Evolutionary conservation across 768 basidiomycete genomes (phyloP), one percentile per base, ranked within the genome.

Genomic region (Scleroderma bovista): DNA sequence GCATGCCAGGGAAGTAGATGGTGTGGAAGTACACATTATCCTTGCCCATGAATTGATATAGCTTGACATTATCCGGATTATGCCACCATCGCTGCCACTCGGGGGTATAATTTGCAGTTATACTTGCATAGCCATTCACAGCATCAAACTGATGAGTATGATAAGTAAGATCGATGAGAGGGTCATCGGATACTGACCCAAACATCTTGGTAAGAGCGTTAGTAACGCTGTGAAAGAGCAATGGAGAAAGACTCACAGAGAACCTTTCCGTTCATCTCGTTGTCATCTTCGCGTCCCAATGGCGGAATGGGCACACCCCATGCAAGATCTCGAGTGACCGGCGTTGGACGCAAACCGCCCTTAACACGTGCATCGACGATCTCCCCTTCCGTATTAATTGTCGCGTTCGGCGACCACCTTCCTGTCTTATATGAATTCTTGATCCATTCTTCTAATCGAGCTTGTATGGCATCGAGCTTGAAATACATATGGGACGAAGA

Each of bases 11-110:
- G 75, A 84, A 99, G 60, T 92, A 92, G 36, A 99, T 82, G 0
- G 92, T 92, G 68, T 99, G 96, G 81, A 99, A 99, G 69, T 95
- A 97, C 44, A 94, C 92, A 54, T 93, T 97, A 66, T 98, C 95
- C 72, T 99, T 99, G 64, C 96, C 96, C 96, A 99, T 99, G 76
- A 99, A 99, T 68, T 99, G 95, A 72, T 92, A 96, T 45, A 98
- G 73, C 58, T 81, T 76, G 51, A 99, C 93, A 59, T 97, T 76
- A 57, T 90, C 75, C 2, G 86, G 88, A 62, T 94, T 87, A 62
- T 88, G 83, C 96, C 96, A 99, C 96, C 96, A 99, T 66, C 83
- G 77, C 67, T 86, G 83, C 96, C 96, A 99, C 55, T 96, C 86
- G 17, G 86, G 74, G 32, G 91, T 95, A 73, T 94, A 93, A 63